phyloP scores from a whole-genome alignment of 2,329 filamentous ascomycete species.

The Colletotrichum orbiculare region DNA sequence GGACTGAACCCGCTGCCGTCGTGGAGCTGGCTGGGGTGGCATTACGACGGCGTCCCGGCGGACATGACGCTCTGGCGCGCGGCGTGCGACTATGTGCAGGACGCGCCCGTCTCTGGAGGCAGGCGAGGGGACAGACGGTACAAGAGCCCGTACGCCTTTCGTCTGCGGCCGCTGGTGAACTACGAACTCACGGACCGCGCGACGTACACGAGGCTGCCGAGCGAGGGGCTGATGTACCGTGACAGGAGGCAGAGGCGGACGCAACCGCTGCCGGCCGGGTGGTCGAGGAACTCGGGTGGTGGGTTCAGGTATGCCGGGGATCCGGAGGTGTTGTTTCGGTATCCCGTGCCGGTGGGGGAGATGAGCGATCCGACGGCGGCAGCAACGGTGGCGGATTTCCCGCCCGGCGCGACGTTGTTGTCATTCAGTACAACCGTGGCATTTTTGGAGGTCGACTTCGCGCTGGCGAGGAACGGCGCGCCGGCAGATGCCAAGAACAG shows the following conservation, averaged over 20 bases:
- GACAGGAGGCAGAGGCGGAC: constrained; percentile 48
- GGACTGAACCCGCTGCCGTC: constrained; percentile 48
- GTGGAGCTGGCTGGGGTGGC: constrained; percentile 62
- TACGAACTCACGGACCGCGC: constrained; percentile 55
- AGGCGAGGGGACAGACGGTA: constrained; percentile 49
- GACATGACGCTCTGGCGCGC: constrained; percentile 56
- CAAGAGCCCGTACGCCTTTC: constrained; percentile 50
- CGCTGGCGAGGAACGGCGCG: constrained; percentile 38
- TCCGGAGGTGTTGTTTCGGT: constrained; percentile 51
- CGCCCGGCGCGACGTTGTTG: constrained; percentile 42
- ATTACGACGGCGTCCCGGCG: constrained; percentile 56
- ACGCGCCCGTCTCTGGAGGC: constrained; percentile 45
- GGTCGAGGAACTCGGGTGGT: constrained; percentile 49
- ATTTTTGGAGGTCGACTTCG: constrained; percentile 55
- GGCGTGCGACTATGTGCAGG: constrained; percentile 56
- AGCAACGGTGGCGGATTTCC: constrained; percentile 23
- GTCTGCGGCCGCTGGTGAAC: constrained; percentile 50
- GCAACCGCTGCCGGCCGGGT: constrained; percentile 50
- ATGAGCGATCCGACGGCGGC: constrained; percentile 9
- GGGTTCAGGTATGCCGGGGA: constrained; percentile 54
- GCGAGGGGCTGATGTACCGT: constrained; percentile 52
- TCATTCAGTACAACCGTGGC: constrained; percentile 52
- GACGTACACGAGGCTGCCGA: constrained; percentile 48
- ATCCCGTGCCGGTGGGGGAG: constrained; percentile 49
- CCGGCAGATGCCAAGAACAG: constrained; percentile 47